Evolutionary conservation across 257 asterid genomes (phyloP), one percentile per base, ranked within the genome.

Genomic region (Jacaranda copaia): DNA sequence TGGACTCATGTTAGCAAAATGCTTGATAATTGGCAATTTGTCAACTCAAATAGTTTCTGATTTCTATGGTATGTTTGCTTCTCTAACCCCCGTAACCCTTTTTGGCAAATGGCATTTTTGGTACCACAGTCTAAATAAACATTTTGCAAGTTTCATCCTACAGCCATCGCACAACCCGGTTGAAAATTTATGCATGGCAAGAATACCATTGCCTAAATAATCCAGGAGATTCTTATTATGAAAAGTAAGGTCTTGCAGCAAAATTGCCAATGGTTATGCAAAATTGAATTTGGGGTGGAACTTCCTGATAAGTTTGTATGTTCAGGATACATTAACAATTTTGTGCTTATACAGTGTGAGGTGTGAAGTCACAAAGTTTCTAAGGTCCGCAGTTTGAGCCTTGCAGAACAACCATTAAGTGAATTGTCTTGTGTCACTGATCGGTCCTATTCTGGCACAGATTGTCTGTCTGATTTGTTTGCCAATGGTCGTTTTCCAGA

Each of bases 11-110:
- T 51, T 60, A 25, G 52, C 49, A 38, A 56, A 46, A 74, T 56
- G 78, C 36, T 61, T 60, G 62, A 73, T 38, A 25, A 0, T 25
- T 25, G 2, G 32, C 32, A 25, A 25, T 25, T 25, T 25, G 32
- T 43, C 45, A 55, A 19, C 13, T 52, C 15, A 13, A 25, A 19
- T 60, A 18, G 8, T 73, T 59, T 72, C 32, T 25, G 32, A 25
- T 25, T 25, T 25, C 32, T 25, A 25, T 25, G 32, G 38, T 62
- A 11, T n/a, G 3, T 20, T 53, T 62, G 56, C 43, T 35, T 39
- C 60, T 71, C 56, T 70, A 58, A 73, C 63, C 58, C 45, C 18
- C 38, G 45, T 49, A 73, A 36, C 64, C 40, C 58, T n/a, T 73
- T 55, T 57, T 55, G 56, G 32, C 79, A 60, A 25, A 25, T 25